Conservation (phyloP, 148 eudicot genomes). For the Silene uniflora region DNA sequence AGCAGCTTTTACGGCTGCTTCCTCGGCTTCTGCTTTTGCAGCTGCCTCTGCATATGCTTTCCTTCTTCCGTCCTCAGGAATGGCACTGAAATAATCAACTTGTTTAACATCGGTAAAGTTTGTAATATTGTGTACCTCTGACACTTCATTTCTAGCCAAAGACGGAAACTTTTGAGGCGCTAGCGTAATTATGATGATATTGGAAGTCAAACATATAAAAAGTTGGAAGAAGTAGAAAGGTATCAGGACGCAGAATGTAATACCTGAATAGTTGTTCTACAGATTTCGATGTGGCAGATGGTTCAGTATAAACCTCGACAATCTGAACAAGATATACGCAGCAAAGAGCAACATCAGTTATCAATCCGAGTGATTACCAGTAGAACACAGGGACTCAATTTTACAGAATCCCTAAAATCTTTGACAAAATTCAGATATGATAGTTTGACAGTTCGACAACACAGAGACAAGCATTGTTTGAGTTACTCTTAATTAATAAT, state of each 20-base stretch:
- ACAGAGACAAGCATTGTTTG: not conserved
- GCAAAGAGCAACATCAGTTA: not conserved
- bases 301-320: slow-evolving; percentile 66
- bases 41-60: slow-evolving; percentile 64
- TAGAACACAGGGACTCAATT: not conserved
- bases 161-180: too few species aligned
- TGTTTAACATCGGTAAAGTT: too few species aligned
- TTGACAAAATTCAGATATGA: not conserved
- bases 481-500: not conserved
- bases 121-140: too few species aligned
- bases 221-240: too few species aligned
- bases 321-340: slow-evolving; percentile 40
- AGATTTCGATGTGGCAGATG: slow-evolving; percentile 59
- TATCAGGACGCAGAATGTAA: slow-evolving; percentile 4
- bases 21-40: slow-evolving; percentile 77
- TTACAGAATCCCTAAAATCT: not conserved
- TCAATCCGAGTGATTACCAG: not conserved
- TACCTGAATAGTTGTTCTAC: slow-evolving; percentile 84
- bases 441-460: not conserved
- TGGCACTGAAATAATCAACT: too few species aligned
- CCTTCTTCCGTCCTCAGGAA: slow-evolving; percentile 96
- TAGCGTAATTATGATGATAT: too few species aligned
- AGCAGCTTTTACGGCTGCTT: slow-evolving; percentile 57
- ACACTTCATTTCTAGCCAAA: too few species aligned
- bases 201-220: too few species aligned